Conservation (phyloP, 1,284 basidiomycete species). For the Boletus smithii region DNA sequence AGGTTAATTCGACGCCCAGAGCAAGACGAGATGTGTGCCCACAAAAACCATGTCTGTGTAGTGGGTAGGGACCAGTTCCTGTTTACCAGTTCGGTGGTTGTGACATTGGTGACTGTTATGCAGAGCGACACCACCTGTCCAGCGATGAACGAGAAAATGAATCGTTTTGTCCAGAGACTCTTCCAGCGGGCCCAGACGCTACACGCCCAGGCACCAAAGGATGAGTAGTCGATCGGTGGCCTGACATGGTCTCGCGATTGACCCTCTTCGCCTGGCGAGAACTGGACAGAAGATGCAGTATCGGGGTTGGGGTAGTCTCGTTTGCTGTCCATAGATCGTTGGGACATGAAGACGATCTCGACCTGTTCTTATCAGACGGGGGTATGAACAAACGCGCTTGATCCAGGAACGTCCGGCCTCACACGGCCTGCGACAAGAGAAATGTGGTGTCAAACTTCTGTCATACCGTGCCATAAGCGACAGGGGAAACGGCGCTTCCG, state of each 20-base stretch:
- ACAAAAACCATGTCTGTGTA: slow-evolving; percentile 81
- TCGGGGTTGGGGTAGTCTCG: slow-evolving; percentile 19
- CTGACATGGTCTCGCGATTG: slow-evolving; percentile 18
- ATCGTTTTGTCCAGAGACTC: slow-evolving; percentile 72
- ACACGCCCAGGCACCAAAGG: slow-evolving; percentile 45
- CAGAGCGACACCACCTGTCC: slow-evolving; percentile 83
- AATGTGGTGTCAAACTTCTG: slow-evolving; percentile 18
- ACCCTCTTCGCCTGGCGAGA: background rate
- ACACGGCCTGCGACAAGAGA: no score
- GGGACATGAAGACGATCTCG: slow-evolving; percentile 7
- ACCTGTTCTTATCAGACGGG: slow-evolving; percentile 15
- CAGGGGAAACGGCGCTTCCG: background rate
- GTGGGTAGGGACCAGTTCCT: slow-evolving; percentile 74
- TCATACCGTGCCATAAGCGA: slow-evolving; percentile 6
- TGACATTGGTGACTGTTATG: slow-evolving; percentile 82
- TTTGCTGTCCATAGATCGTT: slow-evolving; percentile 27
- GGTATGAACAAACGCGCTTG: background rate
- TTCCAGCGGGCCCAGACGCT: slow-evolving; percentile 58
- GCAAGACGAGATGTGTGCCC: slow-evolving; percentile 29
- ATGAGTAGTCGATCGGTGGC: slow-evolving; percentile 62
- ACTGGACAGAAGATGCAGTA: background rate
- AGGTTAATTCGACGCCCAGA: background rate
- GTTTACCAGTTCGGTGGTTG: slow-evolving; percentile 70
- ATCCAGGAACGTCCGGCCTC: slow-evolving; percentile 7
- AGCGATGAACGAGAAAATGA: slow-evolving; percentile 62